Percentiles rank a stretch among this genome's conserved stretches.
phyloP scores from a whole-genome alignment of 2,329 filamentous ascomycete species.

The Chaetomiaceae sp. region DNA sequence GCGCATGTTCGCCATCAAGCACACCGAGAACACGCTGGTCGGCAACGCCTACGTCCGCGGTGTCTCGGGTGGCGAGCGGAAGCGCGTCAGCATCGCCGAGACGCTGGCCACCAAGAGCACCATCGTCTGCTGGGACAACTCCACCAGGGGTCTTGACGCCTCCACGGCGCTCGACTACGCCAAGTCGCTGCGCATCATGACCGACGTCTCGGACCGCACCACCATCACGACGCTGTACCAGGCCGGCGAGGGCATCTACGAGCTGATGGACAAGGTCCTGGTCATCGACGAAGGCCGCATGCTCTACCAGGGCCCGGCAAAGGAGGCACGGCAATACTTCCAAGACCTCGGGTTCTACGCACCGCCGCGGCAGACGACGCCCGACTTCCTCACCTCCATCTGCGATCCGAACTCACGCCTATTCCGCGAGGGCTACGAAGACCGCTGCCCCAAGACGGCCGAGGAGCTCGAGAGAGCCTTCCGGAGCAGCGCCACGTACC shows the following conservation, averaged over 20 bases:
- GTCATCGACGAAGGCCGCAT: constrained; percentile 62
- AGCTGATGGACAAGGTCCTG: constrained; percentile 62
- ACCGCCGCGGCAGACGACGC: constrained; percentile 56
- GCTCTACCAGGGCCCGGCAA: constrained; percentile 60
- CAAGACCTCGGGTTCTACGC: constrained; percentile 60
- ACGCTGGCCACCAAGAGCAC: constrained; percentile 40
- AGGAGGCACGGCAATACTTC: constrained; percentile 60
- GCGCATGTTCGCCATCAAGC: constrained; percentile 61
- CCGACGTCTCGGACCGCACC: constrained; percentile 56
- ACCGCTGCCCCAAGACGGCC: constrained; percentile 61
- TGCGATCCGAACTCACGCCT: constrained; percentile 67
- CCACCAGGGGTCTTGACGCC: constrained; percentile 61
- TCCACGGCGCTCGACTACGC: constrained; percentile 61
- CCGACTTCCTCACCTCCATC: constrained; percentile 71
- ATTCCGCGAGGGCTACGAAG: constrained; percentile 60
- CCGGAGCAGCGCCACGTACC: constrained; percentile 52
- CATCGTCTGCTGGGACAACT: constrained; percentile 65
- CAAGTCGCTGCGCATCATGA: constrained; percentile 61
- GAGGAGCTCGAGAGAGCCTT: constrained; percentile 63
- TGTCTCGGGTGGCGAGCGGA: constrained; percentile 59
- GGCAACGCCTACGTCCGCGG: constrained; percentile 60
- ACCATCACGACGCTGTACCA: constrained; percentile 61
- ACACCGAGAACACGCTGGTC: constrained; percentile 60
- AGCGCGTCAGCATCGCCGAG: constrained; percentile 72
- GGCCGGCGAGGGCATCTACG: constrained; percentile 52